These are phyloP conservation scores for Penicillium palitans DNA, from an alignment of 2,329 filamentous ascomycete genomes.

Conservation along the genomic window DNA sequence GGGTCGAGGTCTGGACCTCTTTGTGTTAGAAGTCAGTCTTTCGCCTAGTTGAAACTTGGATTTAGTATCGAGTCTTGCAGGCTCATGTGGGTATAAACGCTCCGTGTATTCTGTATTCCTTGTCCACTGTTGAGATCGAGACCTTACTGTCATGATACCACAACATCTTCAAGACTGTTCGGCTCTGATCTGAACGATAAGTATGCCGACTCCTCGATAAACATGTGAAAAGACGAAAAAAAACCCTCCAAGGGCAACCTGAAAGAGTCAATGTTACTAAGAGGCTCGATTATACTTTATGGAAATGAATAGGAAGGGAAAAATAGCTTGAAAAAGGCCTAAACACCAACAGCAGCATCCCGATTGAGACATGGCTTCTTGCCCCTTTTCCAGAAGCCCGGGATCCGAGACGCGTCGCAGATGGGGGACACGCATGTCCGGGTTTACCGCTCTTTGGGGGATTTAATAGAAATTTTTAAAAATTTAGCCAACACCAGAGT, in stretches of 20 bases:
- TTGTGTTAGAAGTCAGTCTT: neutral
- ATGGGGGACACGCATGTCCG: conserved; percentile 13
- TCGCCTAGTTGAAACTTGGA: neutral
- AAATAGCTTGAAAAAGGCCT: conserved; percentile 5
- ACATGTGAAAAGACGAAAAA: neutral
- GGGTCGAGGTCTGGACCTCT: conserved; percentile 2
- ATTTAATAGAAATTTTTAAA: conserved; percentile 4
- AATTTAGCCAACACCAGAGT: conserved; percentile 2
- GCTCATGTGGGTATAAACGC: neutral
- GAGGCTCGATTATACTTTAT: neutral
- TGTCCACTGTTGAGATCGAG: neutral
- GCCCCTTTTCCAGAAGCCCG: conserved; percentile 19
- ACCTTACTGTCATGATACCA: neutral
- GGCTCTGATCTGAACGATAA: neutral
- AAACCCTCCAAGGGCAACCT: neutral
- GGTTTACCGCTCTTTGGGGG: conserved; percentile 24
- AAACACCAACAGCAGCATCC: conserved; percentile 19
- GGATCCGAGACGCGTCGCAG: conserved; percentile 5
- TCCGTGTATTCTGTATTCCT: neutral
- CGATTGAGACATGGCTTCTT: conserved; percentile 18
- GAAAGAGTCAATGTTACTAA: conserved; percentile 1
- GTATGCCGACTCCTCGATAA: neutral
- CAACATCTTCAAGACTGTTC: neutral
- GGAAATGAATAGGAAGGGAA: neutral
- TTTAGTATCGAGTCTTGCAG: conserved; percentile 4